Evolutionary conservation across 345 rosid genomes (phyloP).

Genomic region (Populus davidiana): DNA sequence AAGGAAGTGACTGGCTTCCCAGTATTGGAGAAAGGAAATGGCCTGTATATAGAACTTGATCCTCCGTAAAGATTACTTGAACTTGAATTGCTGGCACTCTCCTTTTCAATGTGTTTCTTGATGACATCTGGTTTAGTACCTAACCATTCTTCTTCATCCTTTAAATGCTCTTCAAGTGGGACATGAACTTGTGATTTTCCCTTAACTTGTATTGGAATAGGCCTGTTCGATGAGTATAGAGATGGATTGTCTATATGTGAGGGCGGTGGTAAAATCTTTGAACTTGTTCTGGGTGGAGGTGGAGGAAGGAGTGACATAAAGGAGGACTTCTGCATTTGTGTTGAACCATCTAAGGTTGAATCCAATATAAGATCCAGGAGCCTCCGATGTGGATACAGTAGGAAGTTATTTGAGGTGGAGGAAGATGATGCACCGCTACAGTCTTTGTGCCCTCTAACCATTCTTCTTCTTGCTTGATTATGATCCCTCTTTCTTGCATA

Average conservation of each 20-base stretch:
- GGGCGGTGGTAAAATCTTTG: conserved; percentile 41
- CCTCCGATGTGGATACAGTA: conserved; percentile 40
- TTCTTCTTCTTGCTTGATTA: conserved; percentile 53
- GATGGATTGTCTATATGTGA: conserved; percentile 5
- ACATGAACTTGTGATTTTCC: conserved; percentile 20
- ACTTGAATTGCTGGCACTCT: conserved; percentile 15
- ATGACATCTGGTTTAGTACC: conserved; percentile 16
- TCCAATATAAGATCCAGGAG: conserved; percentile 44
- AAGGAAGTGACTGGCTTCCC: conserved; percentile 5
- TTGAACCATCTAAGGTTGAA: conserved; percentile 29
- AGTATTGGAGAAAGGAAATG: conserved; percentile 5
- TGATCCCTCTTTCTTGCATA: conserved; percentile 43
- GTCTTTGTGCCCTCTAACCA: conserved; percentile 26
- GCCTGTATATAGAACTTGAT: conserved; percentile 20
- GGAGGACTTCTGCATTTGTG: conserved; percentile 38
- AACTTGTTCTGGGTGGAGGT: conserved; percentile 44
- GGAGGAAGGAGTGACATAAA: conserved; percentile 51
- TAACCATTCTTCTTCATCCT: conserved; percentile 38
- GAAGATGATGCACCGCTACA: conserved; percentile 17
- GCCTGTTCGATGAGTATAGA: conserved; percentile 6
- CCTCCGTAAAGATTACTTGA: conserved; percentile 7
- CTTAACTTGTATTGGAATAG: conserved; percentile 14
- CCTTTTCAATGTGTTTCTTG: conserved; percentile 30
- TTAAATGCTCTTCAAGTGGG: conserved; percentile 19
- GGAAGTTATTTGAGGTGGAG: conserved; percentile 20